A percentile compares a stretch with the other conserved stretches of the same genome.
Conservation (phyloP, 2,329 filamentous ascomycete species). For the Aureobasidium sp. region DNA sequence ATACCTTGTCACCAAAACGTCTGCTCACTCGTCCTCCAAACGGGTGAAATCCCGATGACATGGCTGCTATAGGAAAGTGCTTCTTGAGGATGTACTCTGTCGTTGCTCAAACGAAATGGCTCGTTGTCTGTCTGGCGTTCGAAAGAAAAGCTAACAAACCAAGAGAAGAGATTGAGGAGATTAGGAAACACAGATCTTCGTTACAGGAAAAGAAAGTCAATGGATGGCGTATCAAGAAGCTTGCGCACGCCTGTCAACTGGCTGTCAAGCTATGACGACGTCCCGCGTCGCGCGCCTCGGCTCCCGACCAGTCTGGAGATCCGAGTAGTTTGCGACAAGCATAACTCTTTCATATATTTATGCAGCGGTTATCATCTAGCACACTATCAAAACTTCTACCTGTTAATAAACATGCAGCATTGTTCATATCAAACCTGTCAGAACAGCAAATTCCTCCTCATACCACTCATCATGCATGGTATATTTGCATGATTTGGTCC, state of each 20-base stretch:
- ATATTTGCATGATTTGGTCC: background rate
- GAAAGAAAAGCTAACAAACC: background rate
- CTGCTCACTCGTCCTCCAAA: slow-evolving; percentile 47
- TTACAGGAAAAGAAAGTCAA: slow-evolving; percentile 2
- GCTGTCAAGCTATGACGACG: slow-evolving; percentile 3
- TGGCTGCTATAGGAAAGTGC: background rate
- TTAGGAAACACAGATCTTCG: background rate
- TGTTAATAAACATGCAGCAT: background rate
- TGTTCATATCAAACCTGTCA: background rate
- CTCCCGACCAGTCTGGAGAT: background rate
- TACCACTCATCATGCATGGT: background rate
- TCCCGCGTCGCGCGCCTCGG: background rate
- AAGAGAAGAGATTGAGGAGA: background rate
- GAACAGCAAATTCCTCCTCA: background rate
- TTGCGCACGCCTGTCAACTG: background rate
- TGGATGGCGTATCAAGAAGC: background rate
- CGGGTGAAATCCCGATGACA: slow-evolving; percentile 42
- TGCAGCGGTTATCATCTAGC: background rate
- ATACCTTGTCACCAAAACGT: slow-evolving; percentile 46
- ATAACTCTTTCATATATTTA: background rate
- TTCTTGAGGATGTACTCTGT: background rate
- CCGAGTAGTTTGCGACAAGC: background rate
- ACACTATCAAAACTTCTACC: background rate
- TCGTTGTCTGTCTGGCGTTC: background rate
- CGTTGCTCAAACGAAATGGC: background rate